Evolutionary conservation across 1,284 basidiomycete genomes (phyloP), one percentile per base, ranked within the genome.

Genomic region (Tausonia pullulans): DNA sequence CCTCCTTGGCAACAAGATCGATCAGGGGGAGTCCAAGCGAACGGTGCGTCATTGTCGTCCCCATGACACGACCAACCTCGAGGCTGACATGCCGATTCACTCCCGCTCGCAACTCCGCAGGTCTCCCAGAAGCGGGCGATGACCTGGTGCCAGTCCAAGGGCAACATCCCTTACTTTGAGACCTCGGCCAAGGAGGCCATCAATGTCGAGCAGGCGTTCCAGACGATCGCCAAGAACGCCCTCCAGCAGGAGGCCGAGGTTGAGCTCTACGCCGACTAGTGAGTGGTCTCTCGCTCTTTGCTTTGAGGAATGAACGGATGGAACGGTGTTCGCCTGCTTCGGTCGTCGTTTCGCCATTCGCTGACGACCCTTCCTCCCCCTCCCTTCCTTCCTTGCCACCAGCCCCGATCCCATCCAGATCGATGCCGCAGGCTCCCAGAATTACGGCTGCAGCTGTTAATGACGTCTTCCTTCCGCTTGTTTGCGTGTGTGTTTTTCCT

Each of bases 121-220:
- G 93, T 98, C 41, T 93, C 92, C 8, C 96, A 99, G 85, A 99
- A 99, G 78, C 88, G 96, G 61, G 96, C 96, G 39, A 98, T 98
- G 93, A 91, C 92, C 8, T 99, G 96, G 96, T 99, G 96, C 78
- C 94, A 98, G 75, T 88, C 91, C 69, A 98, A 98, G 80, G 96
- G 96, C 73, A 98, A 98, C 78, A 98, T 98, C 71, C 96, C 96
- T 13, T 99, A 98, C 79, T 99, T 98, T 77, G 96, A 99, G 80
- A 98, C 96, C 1, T 98, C 95, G 9, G 96, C 96, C 54, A 98
- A 98, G 80, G 96, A 99, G 77, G 95, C 96, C 16, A 98, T 98
- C 82, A 99, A 99, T 72, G 95, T 98, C 65, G 96, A 99, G 76
- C 94, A 98, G 78, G 96, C 96, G 4, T 99, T 99, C 86, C 94